Conservation (phyloP, 257 asterid species). For the Linaria vulgaris region DNA sequence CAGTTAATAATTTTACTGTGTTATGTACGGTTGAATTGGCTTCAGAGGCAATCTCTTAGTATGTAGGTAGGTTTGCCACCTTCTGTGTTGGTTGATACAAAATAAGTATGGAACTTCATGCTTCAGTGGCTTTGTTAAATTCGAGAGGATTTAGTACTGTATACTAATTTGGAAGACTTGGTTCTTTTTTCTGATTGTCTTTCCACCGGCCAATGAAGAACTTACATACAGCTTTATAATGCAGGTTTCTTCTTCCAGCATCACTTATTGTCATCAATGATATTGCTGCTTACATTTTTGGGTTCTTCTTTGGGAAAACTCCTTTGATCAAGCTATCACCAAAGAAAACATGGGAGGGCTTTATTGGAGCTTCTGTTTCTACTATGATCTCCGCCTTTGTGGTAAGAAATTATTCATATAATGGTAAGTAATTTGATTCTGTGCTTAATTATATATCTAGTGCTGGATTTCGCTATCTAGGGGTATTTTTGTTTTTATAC, state of each 20-base stretch:
- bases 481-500: no score
- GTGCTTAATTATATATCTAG: conserved; percentile 8
- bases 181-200: conserved; percentile 7
- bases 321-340: conserved; percentile 87
- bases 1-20: background rate
- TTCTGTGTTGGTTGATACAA: background rate
- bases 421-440: conserved; percentile 13
- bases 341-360: conserved; percentile 96
- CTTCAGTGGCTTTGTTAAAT: background rate
- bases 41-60: background rate
- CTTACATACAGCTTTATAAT: conserved; percentile 30
- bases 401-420: conserved; percentile 40
- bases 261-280: conserved; percentile 82
- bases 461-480: background rate
- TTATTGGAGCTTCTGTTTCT: conserved; percentile 85
- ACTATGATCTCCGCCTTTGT: conserved; percentile 76
- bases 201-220: conserved; percentile 24
- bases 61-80: background rate
- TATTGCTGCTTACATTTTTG: conserved; percentile 81
- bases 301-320: conserved; percentile 87
- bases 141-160: background rate
- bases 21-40: background rate
- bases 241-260: conserved; percentile 99
- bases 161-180: no score
- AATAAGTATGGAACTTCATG: conserved; percentile 1